These are phyloP conservation scores for Nephelium lappaceum DNA, from an alignment of 345 rosid species.

Conservation along the genomic window DNA sequence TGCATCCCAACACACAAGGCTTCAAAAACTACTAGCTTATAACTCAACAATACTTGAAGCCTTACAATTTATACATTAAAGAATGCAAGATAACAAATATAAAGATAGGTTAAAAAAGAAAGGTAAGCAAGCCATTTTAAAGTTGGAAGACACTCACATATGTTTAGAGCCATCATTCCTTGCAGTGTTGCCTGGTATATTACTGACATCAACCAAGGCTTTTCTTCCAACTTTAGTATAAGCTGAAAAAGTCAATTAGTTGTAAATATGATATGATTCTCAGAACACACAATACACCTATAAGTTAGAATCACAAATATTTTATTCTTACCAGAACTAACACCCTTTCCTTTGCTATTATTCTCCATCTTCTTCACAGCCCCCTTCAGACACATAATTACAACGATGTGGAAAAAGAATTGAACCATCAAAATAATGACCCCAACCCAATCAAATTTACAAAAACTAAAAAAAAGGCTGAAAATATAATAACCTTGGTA, in stretches of 20 bases:
- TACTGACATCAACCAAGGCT: constrained; percentile 80
- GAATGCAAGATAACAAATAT: constrained; percentile 3
- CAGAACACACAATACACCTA: neutral
- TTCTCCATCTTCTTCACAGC: constrained; percentile 37
- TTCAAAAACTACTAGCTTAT: neutral
- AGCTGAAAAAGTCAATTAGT: constrained; percentile 38
- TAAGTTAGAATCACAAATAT: neutral
- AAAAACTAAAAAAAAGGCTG: constrained; percentile 2
- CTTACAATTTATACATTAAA: neutral
- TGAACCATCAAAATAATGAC: neutral
- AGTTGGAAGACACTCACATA: constrained; percentile 46
- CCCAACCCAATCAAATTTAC: neutral
- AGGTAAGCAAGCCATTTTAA: neutral
- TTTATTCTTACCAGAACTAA: constrained; percentile 42
- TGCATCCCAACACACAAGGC: constrained; percentile 25
- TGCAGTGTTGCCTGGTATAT: constrained; percentile 36
- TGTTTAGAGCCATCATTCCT: constrained; percentile 53
- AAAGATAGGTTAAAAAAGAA: neutral
- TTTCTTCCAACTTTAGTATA: constrained; percentile 54
- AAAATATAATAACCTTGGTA: constrained; percentile 46
- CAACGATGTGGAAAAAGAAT: constrained; percentile 1
- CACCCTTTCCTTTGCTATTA: constrained; percentile 37
- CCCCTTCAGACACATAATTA: constrained; percentile 40
- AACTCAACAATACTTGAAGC: neutral
- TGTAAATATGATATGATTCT: constrained; percentile 12